Percentiles rank a stretch among this genome's conserved stretches.
Evolutionary conservation across 768 basidiomycete genomes (phyloP).

Genomic region (Lyophyllum decastes): DNA sequence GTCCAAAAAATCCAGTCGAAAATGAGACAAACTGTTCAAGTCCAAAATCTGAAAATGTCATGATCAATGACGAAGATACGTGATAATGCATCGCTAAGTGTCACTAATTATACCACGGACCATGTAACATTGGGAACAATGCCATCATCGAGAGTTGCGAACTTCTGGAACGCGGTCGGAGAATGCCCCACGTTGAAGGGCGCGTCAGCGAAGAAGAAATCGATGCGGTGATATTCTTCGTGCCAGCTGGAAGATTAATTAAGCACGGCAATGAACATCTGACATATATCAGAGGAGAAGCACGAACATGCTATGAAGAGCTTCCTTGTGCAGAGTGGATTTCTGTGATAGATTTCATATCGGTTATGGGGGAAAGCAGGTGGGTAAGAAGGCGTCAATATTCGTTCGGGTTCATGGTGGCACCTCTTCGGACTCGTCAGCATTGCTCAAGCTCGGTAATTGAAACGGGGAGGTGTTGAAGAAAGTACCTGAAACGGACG

Average conservation of each 20-base stretch:
- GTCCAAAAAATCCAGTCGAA: too few relatives aligned
- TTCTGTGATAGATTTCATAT: constrained; percentile 18
- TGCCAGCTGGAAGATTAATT: constrained; percentile 20
- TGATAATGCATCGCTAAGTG: neutral
- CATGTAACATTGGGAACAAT: constrained; percentile 30
- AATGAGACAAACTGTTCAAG: too few relatives aligned
- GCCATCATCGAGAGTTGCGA: constrained; percentile 27
- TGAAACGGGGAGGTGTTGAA: constrained; percentile 35
- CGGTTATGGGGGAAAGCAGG: neutral
- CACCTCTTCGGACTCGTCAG: constrained; percentile 17
- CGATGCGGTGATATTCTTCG: constrained; percentile 29
- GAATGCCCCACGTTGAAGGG: constrained; percentile 28
- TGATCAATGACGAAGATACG: too few relatives aligned
- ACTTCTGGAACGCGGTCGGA: constrained; percentile 23
- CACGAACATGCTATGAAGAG: constrained; percentile 26
- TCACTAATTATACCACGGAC: constrained; percentile 19
- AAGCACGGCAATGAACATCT: neutral
- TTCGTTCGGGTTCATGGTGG: constrained; percentile 28
- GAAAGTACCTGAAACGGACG: constrained; percentile 32
- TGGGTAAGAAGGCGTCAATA: constrained; percentile 2
- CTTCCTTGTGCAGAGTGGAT: constrained; percentile 32
- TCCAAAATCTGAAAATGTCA: too few relatives aligned
- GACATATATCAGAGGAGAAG: neutral
- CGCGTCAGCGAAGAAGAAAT: constrained; percentile 22
- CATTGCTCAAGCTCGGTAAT: neutral